These are phyloP conservation scores for Athelia psychrophila DNA, from an alignment of 1,284 basidiomycete species.

Conservation along the genomic window DNA sequence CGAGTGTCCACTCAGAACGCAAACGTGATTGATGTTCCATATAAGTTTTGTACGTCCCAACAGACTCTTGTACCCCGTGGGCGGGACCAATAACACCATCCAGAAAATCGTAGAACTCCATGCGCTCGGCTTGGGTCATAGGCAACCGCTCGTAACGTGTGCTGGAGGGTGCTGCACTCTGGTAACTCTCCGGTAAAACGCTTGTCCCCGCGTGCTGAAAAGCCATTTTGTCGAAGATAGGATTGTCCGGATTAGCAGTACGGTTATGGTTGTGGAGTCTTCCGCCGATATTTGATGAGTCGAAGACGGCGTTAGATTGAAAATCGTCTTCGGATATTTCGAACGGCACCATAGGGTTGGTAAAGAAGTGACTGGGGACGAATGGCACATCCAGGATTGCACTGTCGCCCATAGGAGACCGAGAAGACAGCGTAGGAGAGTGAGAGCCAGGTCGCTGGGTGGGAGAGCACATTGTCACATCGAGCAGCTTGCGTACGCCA, in stretches of 20 bases:
- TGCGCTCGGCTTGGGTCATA: constrained; percentile 42
- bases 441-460: not conserved
- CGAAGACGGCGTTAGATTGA: not conserved
- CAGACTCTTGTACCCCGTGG: constrained; percentile 44
- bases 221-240: not conserved
- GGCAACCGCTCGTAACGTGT: constrained; percentile 28
- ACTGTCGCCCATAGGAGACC: no score
- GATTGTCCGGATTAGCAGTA: no score
- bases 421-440: not conserved
- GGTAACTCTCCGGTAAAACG: constrained; percentile 9
- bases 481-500: not conserved
- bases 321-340: not conserved
- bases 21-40: constrained; percentile 47
- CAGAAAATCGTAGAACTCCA: constrained; percentile 48
- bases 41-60: constrained; percentile 49
- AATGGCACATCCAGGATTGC: not conserved
- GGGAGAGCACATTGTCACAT: not conserved
- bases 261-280: no score
- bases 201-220: not conserved
- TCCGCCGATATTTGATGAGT: not conserved
- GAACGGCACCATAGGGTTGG: not conserved
- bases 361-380: not conserved
- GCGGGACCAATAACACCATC: constrained; percentile 45
- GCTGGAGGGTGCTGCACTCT: constrained; percentile 16
- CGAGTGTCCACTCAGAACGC: no score